These are phyloP conservation scores for Pythium chondricola DNA, from an alignment of 352 stramenopile species.

Conservation along the genomic window DNA sequence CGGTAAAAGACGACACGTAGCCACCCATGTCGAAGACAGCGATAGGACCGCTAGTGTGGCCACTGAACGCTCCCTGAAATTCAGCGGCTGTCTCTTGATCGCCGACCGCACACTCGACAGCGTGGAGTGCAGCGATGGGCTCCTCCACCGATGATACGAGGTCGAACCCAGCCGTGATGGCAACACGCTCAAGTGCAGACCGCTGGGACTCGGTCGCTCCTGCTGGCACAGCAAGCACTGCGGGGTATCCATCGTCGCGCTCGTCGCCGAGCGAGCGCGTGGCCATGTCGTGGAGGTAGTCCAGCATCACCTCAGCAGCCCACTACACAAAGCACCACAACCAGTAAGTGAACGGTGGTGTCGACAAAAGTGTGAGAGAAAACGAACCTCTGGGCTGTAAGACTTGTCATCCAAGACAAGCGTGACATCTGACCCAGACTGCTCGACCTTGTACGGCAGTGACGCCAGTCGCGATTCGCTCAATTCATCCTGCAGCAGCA, in stretches of 20 bases:
- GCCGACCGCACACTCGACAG: constrained; percentile 29
- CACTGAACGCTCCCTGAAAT: constrained; percentile 4
- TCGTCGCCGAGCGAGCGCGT: constrained; percentile 37
- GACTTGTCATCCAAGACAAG: constrained; percentile 44
- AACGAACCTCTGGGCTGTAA: constrained; percentile 56
- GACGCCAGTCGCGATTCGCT: no score
- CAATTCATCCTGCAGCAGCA: no score
- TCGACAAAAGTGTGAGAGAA: no score
- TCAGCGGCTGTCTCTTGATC: constrained; percentile 26
- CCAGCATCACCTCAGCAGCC: constrained; percentile 51
- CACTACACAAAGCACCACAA: constrained; percentile 40
- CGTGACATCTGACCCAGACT: constrained; percentile 17
- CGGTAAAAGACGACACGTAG: constrained; percentile 41
- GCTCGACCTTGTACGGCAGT: constrained; percentile 36
- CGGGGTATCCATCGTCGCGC: constrained; percentile 33
- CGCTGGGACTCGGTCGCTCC: constrained; percentile 28
- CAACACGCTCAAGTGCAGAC: constrained; percentile 36
- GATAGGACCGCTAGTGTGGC: constrained; percentile 21
- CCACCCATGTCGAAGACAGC: constrained; percentile 72
- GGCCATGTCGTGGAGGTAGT: constrained; percentile 41
- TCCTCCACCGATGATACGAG: constrained; percentile 54
- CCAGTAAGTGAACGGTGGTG: no score
- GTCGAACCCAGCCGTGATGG: constrained; percentile 44
- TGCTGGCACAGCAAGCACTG: constrained; percentile 42
- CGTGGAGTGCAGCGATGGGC: constrained; percentile 54